Evolutionary conservation across 1,139 yeast genomes (phyloP).

Genomic region (Sugiyamaella pinicola): DNA sequence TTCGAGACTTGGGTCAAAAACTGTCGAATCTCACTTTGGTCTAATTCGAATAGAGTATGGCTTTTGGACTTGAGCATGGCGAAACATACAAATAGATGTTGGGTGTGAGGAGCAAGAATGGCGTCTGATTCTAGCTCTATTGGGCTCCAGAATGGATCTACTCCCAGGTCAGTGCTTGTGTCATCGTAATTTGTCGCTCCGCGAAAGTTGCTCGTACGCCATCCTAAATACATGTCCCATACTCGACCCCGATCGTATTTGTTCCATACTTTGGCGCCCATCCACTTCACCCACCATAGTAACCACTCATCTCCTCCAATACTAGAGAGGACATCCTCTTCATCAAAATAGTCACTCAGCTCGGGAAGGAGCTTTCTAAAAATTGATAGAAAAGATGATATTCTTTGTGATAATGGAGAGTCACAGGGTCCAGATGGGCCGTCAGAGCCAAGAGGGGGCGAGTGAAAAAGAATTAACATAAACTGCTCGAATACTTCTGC

Average conservation of each 20-base stretch:
- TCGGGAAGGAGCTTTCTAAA: slow-evolving; percentile 72
- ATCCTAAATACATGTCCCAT: slow-evolving; percentile 86
- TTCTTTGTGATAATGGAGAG: slow-evolving; percentile 57
- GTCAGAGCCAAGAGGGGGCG: slow-evolving; percentile 49
- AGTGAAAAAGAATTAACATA: slow-evolving; percentile 72
- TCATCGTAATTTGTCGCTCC: slow-evolving; percentile 35
- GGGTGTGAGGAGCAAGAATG: slow-evolving; percentile 77
- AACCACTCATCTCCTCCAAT: slow-evolving; percentile 81
- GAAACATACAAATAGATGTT: slow-evolving; percentile 72
- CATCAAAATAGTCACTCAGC: slow-evolving; percentile 71
- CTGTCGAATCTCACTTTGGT: slow-evolving; percentile 86
- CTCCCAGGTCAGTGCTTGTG: slow-evolving; percentile 35
- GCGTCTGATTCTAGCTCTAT: slow-evolving; percentile 32
- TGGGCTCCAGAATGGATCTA: slow-evolving; percentile 43
- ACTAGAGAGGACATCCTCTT: slow-evolving; percentile 72
- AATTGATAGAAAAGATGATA: slow-evolving; percentile 70
- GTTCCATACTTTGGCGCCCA: slow-evolving; percentile 88
- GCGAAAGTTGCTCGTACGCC: slow-evolving; percentile 47
- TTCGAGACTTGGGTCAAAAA: slow-evolving; percentile 59
- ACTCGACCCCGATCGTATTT: slow-evolving; percentile 79
- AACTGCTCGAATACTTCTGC: slow-evolving; percentile 65
- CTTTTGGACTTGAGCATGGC: slow-evolving; percentile 82
- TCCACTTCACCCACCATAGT: slow-evolving; percentile 91
- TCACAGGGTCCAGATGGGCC: slow-evolving; percentile 39
- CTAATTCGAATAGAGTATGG: slow-evolving; percentile 76